Evolutionary conservation across 164 flowering plant species (phyloP).

Genomic region (Vitis rupestris): DNA sequence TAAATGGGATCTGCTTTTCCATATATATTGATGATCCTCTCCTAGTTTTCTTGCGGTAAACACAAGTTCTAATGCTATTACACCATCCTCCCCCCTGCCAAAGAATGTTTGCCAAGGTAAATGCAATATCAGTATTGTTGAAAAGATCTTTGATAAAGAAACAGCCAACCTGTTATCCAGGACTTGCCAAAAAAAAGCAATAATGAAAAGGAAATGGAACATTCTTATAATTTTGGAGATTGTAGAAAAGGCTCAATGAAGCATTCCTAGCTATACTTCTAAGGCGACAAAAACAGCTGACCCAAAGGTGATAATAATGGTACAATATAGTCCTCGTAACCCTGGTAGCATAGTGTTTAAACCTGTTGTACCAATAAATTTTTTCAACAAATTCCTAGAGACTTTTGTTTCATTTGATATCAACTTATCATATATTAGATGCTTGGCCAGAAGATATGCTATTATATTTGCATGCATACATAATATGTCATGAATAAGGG

Average conservation of each 20-base stretch:
- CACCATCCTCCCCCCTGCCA: conserved; percentile 99
- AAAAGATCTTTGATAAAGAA: neutral
- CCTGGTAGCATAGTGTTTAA: neutral
- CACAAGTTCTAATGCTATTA: conserved; percentile 64
- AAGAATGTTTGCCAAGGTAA: neutral
- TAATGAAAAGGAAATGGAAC: neutral
- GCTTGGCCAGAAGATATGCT: neutral
- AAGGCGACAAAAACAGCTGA: neutral
- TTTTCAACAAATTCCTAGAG: neutral
- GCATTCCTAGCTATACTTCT: neutral
- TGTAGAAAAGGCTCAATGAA: neutral
- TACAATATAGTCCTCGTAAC: neutral
- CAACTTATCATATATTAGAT: neutral
- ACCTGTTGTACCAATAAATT: neutral
- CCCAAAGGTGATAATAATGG: neutral
- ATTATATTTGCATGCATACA: neutral
- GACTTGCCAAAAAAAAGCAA: neutral
- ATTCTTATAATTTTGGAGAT: neutral
- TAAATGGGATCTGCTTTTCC: conserved; percentile 72
- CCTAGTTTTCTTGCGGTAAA: conserved; percentile 70
- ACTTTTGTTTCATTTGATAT: neutral
- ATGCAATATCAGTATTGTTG: neutral
- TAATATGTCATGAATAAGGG: neutral
- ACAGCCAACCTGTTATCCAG: neutral
- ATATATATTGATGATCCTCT: conserved; percentile 82